These are phyloP conservation scores for Trichophyton equinum DNA, from an alignment of 2,329 filamentous ascomycete genomes.

Conservation along the genomic window DNA sequence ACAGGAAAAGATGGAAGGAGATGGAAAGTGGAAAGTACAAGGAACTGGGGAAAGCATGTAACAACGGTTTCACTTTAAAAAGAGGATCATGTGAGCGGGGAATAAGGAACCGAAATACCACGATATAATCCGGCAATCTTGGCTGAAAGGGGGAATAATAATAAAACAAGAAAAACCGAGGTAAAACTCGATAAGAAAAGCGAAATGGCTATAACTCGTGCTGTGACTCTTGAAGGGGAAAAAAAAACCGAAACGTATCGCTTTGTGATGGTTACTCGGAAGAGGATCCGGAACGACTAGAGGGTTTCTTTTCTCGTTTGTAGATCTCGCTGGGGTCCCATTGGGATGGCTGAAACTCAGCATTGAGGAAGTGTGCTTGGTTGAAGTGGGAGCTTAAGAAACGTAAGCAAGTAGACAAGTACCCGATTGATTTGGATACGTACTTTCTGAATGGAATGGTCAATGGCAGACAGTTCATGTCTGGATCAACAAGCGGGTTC, in stretches of 20 bases:
- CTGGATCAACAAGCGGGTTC: conserved; percentile 31
- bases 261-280: background rate
- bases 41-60: background rate
- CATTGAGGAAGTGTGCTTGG: conserved; percentile 35
- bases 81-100: background rate
- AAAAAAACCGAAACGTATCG: too few species aligned
- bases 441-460: conserved; percentile 32
- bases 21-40: background rate
- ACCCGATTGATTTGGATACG: conserved; percentile 9
- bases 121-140: background rate
- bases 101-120: background rate
- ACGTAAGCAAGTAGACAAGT: background rate
- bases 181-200: conserved; percentile 1
- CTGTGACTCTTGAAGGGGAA: too few species aligned
- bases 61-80: background rate
- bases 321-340: conserved; percentile 32
- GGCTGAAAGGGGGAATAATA: background rate
- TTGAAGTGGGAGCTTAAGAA: conserved; percentile 32
- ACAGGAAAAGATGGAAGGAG: background rate
- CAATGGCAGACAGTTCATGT: conserved; percentile 29
- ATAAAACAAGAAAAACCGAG: background rate
- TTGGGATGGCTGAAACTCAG: conserved; percentile 35
- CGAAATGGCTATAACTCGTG: too few species aligned
- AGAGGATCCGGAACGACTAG: background rate
- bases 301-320: conserved; percentile 12